Evolutionary conservation across 495 filamentous ascomycete genomes (phyloP).

Genomic region (Xylaria scruposa): DNA sequence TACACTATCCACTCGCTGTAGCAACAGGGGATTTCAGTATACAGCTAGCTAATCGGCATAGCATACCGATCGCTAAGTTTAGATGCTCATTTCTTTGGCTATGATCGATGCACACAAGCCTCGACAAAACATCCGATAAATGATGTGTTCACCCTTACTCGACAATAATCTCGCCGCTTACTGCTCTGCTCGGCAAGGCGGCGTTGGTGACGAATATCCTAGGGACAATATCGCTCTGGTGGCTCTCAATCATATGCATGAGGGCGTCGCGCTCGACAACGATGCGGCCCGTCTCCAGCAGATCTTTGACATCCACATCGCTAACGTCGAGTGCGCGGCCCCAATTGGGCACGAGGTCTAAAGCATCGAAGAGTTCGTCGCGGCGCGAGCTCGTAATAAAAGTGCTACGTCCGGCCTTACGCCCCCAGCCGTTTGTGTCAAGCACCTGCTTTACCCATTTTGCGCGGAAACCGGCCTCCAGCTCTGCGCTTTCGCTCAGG

Average conservation of each 20-base stretch:
- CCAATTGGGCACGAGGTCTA: slow-evolving; percentile 66
- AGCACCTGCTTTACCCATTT: slow-evolving; percentile 71
- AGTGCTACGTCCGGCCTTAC: slow-evolving; percentile 71
- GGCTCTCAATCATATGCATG: slow-evolving; percentile 72
- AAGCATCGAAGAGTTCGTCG: slow-evolving; percentile 61
- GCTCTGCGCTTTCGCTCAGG: slow-evolving; percentile 36
- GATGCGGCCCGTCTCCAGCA: slow-evolving; percentile 81
- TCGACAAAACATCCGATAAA: not conserved
- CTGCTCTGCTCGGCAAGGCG: slow-evolving; percentile 30
- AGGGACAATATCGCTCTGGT: slow-evolving; percentile 74
- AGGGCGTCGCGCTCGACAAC: slow-evolving; percentile 87
- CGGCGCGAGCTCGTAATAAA: slow-evolving; percentile 70
- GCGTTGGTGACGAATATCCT: slow-evolving; percentile 40
- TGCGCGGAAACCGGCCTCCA: slow-evolving; percentile 56
- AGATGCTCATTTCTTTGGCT: not conserved
- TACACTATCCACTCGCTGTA: slow-evolving; percentile 1
- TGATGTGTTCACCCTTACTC: slow-evolving; percentile 26
- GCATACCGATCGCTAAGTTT: not conserved
- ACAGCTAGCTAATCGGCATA: not conserved
- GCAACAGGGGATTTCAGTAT: slow-evolving; percentile 22
- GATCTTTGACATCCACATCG: slow-evolving; percentile 93
- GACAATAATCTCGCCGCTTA: slow-evolving; percentile 20
- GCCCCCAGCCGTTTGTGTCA: slow-evolving; percentile 73
- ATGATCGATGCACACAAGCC: not conserved
- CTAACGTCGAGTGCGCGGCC: slow-evolving; percentile 69